A percentile compares a stretch with the other conserved stretches of the same genome.
Evolutionary conservation across 2,329 filamentous ascomycete genomes (phyloP).

Genomic region (Myriosclerotinia duriaeana): DNA sequence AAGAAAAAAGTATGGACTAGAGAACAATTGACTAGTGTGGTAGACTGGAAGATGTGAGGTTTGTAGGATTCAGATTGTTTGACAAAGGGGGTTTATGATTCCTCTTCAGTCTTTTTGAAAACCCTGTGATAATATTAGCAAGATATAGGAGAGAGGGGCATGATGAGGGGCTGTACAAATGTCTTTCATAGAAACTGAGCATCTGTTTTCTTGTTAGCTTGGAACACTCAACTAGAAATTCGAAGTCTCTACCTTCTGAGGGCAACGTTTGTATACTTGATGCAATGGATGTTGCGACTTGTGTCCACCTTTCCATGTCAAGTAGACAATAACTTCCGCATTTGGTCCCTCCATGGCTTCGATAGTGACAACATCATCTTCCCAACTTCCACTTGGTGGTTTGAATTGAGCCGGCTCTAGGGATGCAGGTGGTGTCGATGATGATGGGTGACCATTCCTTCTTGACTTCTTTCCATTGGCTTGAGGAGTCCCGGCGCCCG

Average conservation of each 20-base stretch:
- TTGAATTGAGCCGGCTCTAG: conserved; percentile 51
- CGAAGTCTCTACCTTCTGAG: conserved; percentile 62
- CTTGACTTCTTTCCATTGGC: conserved; percentile 36
- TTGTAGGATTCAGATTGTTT: not conserved
- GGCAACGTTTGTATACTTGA: conserved; percentile 71
- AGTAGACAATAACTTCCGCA: conserved; percentile 62
- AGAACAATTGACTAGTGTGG: not conserved
- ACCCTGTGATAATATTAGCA: conserved; percentile 31
- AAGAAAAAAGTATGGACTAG: not conserved
- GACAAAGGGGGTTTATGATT: not conserved
- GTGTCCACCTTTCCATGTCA: conserved; percentile 71
- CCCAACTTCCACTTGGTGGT: conserved; percentile 73
- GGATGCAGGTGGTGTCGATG: conserved; percentile 47
- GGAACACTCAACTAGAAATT: not conserved
- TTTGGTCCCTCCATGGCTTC: conserved; percentile 70
- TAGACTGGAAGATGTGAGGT: not conserved
- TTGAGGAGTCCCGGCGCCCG: conserved; percentile 34
- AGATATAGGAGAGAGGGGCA: conserved; percentile 6
- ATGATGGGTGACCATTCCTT: conserved; percentile 35
- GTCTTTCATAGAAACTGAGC: conserved; percentile 52
- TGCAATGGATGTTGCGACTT: conserved; percentile 72
- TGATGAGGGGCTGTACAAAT: conserved; percentile 37
- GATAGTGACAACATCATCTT: conserved; percentile 67
- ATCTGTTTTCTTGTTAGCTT: conserved; percentile 39
- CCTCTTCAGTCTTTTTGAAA: conserved; percentile 30